These are phyloP conservation scores for Pinus taeda DNA, from an alignment of 75 land plant genomes.

Conservation along the genomic window DNA sequence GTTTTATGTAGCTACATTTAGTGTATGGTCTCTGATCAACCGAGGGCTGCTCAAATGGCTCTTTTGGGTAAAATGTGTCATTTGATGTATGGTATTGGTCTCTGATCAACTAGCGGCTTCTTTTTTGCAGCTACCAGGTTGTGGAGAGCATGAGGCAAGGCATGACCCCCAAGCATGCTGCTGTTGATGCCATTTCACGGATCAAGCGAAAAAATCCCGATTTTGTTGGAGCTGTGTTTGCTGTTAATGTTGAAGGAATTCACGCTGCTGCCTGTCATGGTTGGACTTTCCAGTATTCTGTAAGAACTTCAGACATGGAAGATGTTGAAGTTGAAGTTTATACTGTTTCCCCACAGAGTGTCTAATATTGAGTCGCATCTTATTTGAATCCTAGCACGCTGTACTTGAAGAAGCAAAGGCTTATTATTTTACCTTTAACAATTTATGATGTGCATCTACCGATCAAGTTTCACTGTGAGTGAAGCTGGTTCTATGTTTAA, in stretches of 20 bases:
- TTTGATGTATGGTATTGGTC: slow-evolving; percentile 2
- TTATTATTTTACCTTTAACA: too few species aligned
- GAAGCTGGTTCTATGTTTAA: too few species aligned
- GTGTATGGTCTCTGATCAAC: background rate
- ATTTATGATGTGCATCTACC: too few species aligned
- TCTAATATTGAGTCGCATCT: too few species aligned
- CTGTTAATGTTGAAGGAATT: slow-evolving; percentile 64
- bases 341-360: slow-evolving; percentile 48
- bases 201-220: slow-evolving; percentile 77
- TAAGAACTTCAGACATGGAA: slow-evolving; percentile 61
- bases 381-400: too few species aligned
- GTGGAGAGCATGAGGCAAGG: slow-evolving; percentile 98
- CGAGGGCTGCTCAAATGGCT: background rate
- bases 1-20: background rate
- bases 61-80: background rate
- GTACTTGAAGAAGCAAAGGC: too few species aligned
- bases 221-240: slow-evolving; percentile 93
- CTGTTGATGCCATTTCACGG: slow-evolving; percentile 79
- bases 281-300: slow-evolving; percentile 94
- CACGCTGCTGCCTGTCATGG: slow-evolving; percentile 99
- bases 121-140: slow-evolving; percentile 79
- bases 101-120: background rate
- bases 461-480: too few species aligned
- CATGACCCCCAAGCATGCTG: slow-evolving; percentile 77
- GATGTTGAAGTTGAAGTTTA: slow-evolving; percentile 80